Evolutionary conservation across 2,329 filamentous ascomycete genomes (phyloP), one percentile per base, ranked within the genome.

Genomic region (Dothideomycetes sp.): DNA sequence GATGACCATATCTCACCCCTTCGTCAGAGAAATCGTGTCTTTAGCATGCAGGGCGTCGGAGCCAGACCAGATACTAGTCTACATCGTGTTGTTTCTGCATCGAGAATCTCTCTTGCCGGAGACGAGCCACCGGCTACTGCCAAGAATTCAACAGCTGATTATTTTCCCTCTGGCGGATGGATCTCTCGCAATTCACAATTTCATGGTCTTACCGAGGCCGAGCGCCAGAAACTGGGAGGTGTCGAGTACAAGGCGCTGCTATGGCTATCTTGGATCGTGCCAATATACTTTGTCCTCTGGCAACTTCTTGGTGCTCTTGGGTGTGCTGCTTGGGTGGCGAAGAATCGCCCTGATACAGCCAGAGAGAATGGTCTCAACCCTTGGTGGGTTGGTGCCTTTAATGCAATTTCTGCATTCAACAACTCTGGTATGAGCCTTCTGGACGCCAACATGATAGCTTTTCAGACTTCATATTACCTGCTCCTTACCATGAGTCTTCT

Each of bases 391-490:
- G 79, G 79, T 28, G 70, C 76, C 31, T 84, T 83, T 60, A 78
- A 80, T 46, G 75, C 74, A 2, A 70, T 76, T 4, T 80, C 76
- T 13, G 79, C 78, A 0, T 84, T 83, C 58, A 82, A 81, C 59
- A 83, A 82, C 49, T 77, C 71, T n/a, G 78, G 79, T 28, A 80
- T 84, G 76, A 74, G 72, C 15, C 63, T 82, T 24, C 60, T 82
- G 10, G 78, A 83, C 53, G 69, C 72, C 28, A 82, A 80, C 51
- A 78, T 84, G 63, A 63, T 73, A 3, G 73, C 74, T 0, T 81
- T 79, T 44, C 70, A 74, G 43, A 63, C 52, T 0, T 51, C 54
- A 19, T 55, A 58, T n/a, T 66, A 61, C 2, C 58, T 74, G 43
- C 50, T 74, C 39, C 54, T 72, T 34, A 69, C 62, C 3, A 61